Evolutionary conservation across 306 rosid genomes (phyloP), one percentile per base, ranked within the genome.

Genomic region (Corylus heterophylla): DNA sequence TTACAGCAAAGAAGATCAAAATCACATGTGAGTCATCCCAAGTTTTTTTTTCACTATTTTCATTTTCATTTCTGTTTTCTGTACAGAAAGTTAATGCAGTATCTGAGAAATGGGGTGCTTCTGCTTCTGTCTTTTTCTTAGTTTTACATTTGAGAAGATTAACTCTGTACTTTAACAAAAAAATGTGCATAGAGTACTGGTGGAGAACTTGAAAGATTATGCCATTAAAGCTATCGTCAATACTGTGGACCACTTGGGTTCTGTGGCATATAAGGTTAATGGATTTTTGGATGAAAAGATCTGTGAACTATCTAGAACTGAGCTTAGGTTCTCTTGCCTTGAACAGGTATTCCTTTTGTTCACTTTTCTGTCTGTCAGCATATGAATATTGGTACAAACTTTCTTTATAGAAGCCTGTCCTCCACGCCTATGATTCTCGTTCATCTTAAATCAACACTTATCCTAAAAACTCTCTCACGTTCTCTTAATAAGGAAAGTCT

Each of bases 211-310:
- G 69, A 83, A 83, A 78, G 89, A 86, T 76, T 83, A 80, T 74
- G 76, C 76, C 25, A 74, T 86, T 44, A 86, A 83, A 78, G 85
- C 89, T 47, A 49, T 83, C 3, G 74, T 83, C 63, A 86, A 80
- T 16, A 83, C 81, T 13, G 79, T 86, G 13, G 89, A 86, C 59
- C 89, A 86, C 67, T 68, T 86, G 69, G 87, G 87, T 49, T 77
- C 85, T 13, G 45, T 83, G 51, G 89, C 85, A 2, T 76, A 62
- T 29, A 86, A 86, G 80, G 62, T 86, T 54, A 70, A 76, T 44
- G 67, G 74, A 22, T 78, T 69, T 78, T 27, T 86, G 79, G 85
- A 86, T 74, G 82, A 75, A 49, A 66, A 83, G 25, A 75, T 25
- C 5, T 49, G 29, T 9, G 71, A 73, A 7, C 82, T 66, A 71